Conservation (phyloP, 2,329 filamentous ascomycete genomes). For the Talaromyces sp. region DNA sequence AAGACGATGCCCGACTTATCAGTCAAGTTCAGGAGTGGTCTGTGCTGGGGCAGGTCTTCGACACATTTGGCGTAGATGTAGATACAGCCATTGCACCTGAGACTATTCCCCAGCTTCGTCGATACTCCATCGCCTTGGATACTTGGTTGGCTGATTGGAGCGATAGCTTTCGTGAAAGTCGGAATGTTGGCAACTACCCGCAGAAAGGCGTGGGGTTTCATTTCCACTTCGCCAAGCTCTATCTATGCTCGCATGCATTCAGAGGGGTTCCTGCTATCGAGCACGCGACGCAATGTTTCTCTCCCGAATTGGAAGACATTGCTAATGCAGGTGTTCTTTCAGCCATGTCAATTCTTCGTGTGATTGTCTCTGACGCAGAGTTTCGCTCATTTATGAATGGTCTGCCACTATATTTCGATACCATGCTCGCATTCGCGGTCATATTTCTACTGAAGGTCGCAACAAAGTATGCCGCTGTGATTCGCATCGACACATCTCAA, state of each 20-base stretch:
- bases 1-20: conserved; percentile 37
- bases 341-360: conserved; percentile 38
- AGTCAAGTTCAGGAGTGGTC: conserved; percentile 40
- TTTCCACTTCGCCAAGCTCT: conserved; percentile 51
- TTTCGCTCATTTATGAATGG: conserved; percentile 38
- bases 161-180: conserved; percentile 31
- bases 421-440: conserved; percentile 44
- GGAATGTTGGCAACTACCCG: conserved; percentile 48
- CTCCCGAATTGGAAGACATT: conserved; percentile 37
- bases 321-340: conserved; percentile 39
- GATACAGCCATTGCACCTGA: conserved; percentile 22
- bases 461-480: conserved; percentile 32
- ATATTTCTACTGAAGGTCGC: conserved; percentile 44
- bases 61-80: conserved; percentile 38
- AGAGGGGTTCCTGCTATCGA: conserved; percentile 30
- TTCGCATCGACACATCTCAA: conserved; percentile 30
- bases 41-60: conserved; percentile 34
- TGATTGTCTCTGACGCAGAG: conserved; percentile 39
- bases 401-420: conserved; percentile 42
- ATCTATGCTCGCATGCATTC: conserved; percentile 50
- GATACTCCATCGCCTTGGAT: conserved; percentile 23
- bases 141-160: conserved; percentile 26
- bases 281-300: conserved; percentile 20
- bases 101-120: conserved; percentile 21
- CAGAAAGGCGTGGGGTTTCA: conserved; percentile 49